These are phyloP conservation scores for Xylariaceae sp. DNA, from an alignment of 2,329 filamentous ascomycete species.

Conservation along the genomic window DNA sequence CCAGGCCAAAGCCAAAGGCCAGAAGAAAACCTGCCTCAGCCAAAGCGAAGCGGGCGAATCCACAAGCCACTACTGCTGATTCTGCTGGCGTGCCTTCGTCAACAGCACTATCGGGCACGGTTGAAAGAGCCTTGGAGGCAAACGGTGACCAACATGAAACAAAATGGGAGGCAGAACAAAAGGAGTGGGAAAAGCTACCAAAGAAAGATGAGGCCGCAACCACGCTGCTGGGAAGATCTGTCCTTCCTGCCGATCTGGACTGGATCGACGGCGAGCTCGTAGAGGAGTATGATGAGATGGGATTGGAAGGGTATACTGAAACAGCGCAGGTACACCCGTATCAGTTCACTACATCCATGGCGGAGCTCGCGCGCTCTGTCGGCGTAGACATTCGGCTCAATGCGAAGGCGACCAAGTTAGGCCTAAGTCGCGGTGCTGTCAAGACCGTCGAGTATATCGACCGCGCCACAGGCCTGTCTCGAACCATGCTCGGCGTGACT, in stretches of 20 bases:
- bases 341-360: conserved; percentile 83
- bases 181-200: conserved; percentile 56
- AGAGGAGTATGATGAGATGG: conserved; percentile 75
- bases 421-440: conserved; percentile 47
- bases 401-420: conserved; percentile 61
- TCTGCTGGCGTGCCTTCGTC: conserved; percentile 2
- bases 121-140: too few relatives aligned
- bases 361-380: conserved; percentile 63
- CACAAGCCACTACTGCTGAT: conserved; percentile 21
- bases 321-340: conserved; percentile 94
- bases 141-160: too few relatives aligned
- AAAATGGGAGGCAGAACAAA: conserved; percentile 26
- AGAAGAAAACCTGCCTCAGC: conserved; percentile 18
- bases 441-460: conserved; percentile 57
- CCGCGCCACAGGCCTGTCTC: conserved; percentile 34
- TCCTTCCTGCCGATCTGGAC: conserved; percentile 71
- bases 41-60: conserved; percentile 26
- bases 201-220: conserved; percentile 50
- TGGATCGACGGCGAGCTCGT: conserved; percentile 72
- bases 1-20: conserved; percentile 9
- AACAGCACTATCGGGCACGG: too few relatives aligned
- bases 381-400: conserved; percentile 64
- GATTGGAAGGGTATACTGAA: conserved; percentile 57
- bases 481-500: conserved; percentile 40
- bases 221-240: conserved; percentile 47